Base-by-base conservation (phyloP, 805 yeast species). In the Millerozyma acaciae region DNA sequence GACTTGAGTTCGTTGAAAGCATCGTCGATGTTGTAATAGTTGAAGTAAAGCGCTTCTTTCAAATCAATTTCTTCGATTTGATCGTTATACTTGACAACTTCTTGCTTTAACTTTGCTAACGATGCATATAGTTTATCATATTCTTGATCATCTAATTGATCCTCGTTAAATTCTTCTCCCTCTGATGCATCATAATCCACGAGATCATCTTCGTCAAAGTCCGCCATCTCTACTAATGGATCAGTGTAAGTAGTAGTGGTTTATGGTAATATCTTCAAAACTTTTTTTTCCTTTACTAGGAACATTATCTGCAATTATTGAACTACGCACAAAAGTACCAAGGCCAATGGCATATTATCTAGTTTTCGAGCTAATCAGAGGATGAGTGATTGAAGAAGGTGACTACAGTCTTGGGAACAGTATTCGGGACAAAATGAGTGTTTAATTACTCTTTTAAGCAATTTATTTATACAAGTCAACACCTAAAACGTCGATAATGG, bases 1-100 rank as follows among this genome's bases (percentile, higher is more conserved):
- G 44, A 36, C 37, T 66, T 68, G 29, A 74, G 51, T 37, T 77
- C 80, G 20, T 57, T 63, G 6, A 78, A 43, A 0, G 85, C 53
- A 8, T 69, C 68, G 4, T 70, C 75, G 4, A 77, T 47, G 26
- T 74, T 78, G 48, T 73, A 72, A 49, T 78, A 78, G 44, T 76
- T 75, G 42, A 62, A 64, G 71, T 80, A 80, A 8, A 83, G 60
- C 0, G 76, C 60, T 42, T 77, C 81, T 45, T 77, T 73, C 39
- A 82, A 53, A 28, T 70, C 75, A 9, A 60, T 46, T 16, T 76
- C 81, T 6, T 65, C 60, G 29, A 75, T 65, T 6, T 52, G 51
- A 31, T 71, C 65, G 34, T 67, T 62, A 43, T 69, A 72, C 6
- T 58, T 57, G 13, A 43, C 51, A 21, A 73, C 43, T 33, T 52